Base-by-base conservation (phyloP, 306 rosid species). In the Ormosia emarginata region DNA sequence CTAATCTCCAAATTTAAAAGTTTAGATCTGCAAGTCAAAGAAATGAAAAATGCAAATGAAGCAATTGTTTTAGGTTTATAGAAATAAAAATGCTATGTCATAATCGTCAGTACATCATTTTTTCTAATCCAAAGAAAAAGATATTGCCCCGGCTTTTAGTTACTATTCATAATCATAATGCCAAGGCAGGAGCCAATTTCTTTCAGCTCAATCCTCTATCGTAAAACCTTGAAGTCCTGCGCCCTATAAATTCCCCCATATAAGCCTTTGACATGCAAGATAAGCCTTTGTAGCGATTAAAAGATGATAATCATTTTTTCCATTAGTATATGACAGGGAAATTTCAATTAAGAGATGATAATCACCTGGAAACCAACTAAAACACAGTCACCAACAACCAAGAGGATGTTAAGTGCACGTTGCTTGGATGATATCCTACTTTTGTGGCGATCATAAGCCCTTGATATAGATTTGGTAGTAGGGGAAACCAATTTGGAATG, bases 381-480 rank as follows among this genome's bases (percentile, higher is more conserved):
- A 79, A 92, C 41, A 85, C 99, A 96, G 81, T 96, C 99, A 80
- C 99, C 99, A 53, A 93, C 97, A 70, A 96, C 99, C 95, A 96
- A 88, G 39, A 94, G 57, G 81, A 90, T 61, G 68, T 96, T 96
- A 61, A 94, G 92, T 34, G 80, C 90, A 4, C 98, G 94, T 77
- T 91, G 94, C 90, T 94, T 94, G 40, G 98, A 94, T 2, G 98
- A 84, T 37, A 91, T 61, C 85, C 92, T 89, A 71, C 73, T 89
- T 84, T 91, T 96, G 87, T 92, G 97, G 34, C 90, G 85, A 86
- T 96, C 99, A 82, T 96, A 96, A 40, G 99, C 99, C 92, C 90
- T 90, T 6, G 97, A 90, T 79, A 87, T 78, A 80, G 94, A 39
- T 83, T 89, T 96, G 41, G 90, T 9, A 59, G 87, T 79, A 0